Conservation (phyloP, 805 yeast species). For the Teunomyces pallodes region DNA sequence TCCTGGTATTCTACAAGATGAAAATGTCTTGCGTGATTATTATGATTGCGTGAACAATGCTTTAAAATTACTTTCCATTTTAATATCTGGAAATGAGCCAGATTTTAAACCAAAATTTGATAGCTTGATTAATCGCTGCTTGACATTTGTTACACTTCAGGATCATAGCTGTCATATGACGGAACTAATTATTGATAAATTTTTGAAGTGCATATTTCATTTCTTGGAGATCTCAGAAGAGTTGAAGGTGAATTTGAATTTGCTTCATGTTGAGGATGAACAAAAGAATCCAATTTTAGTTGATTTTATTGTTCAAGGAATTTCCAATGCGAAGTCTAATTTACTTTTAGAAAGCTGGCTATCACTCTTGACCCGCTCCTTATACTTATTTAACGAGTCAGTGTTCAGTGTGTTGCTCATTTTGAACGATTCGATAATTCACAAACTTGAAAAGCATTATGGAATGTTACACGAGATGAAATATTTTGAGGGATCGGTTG, state of each 20-base stretch:
- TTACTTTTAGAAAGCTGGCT: slow-evolving; percentile 47
- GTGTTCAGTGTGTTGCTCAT: slow-evolving; percentile 56
- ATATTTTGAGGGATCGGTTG: slow-evolving; percentile 14
- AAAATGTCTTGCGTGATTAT: slow-evolving; percentile 14
- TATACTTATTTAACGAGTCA: slow-evolving; percentile 49
- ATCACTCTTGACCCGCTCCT: slow-evolving; percentile 48
- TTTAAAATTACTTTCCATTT: slow-evolving; percentile 39
- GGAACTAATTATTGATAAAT: slow-evolving; percentile 28
- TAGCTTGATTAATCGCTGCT: slow-evolving; percentile 35
- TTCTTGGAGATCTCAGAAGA: slow-evolving; percentile 31
- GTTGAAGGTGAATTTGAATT: slow-evolving; percentile 23
- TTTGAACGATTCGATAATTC: slow-evolving; percentile 49
- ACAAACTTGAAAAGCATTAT: slow-evolving; percentile 36
- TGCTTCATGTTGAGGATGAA: slow-evolving; percentile 29
- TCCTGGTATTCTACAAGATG: slow-evolving; percentile 17
- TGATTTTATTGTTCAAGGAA: slow-evolving; percentile 49
- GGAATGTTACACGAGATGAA: slow-evolving; percentile 17
- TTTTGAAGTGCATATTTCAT: slow-evolving; percentile 26
- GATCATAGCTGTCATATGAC: slow-evolving; percentile 13
- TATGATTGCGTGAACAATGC: slow-evolving; percentile 34
- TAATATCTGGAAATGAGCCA: slow-evolving; percentile 58
- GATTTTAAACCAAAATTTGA: slow-evolving; percentile 47
- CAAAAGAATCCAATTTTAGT: slow-evolving; percentile 32
- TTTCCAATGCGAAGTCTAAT: slow-evolving; percentile 44
- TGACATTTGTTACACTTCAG: slow-evolving; percentile 16